These are phyloP conservation scores for Manihot esculenta DNA, from an alignment of 441 rosid genomes.

Conservation along the genomic window DNA sequence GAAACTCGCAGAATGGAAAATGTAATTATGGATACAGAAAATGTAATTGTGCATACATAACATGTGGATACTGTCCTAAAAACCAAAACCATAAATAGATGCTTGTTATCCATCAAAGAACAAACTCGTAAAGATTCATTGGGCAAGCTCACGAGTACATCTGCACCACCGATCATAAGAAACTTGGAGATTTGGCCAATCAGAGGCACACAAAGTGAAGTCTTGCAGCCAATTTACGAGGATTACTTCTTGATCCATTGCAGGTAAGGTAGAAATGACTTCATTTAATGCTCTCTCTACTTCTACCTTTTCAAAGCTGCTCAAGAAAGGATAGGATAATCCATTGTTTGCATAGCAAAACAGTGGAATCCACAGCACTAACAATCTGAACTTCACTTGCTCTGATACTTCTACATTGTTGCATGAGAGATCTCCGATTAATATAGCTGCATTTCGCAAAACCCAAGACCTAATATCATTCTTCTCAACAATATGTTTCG, in stretches of 20 bases:
- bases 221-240: slow-evolving; percentile 76
- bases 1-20: too few relatives aligned
- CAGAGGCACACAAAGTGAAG: slow-evolving; percentile 53
- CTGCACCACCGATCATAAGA: slow-evolving; percentile 78
- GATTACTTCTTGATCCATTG: slow-evolving; percentile 61
- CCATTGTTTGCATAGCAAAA: slow-evolving; percentile 66
- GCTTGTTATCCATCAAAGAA: too few relatives aligned
- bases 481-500: too few relatives aligned
- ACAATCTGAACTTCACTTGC: slow-evolving; percentile 63
- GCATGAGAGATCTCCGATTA: slow-evolving; percentile 48
- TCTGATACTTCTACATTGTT: slow-evolving; percentile 34
- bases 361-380: slow-evolving; percentile 60
- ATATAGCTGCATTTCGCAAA: slow-evolving; percentile 36
- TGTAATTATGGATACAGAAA: too few relatives aligned
- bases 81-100: too few relatives aligned
- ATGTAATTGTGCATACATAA: too few relatives aligned
- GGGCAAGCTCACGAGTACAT: slow-evolving; percentile 45
- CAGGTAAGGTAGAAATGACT: slow-evolving; percentile 49
- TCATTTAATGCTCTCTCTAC: slow-evolving; percentile 66
- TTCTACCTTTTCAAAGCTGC: slow-evolving; percentile 57
- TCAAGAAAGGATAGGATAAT: slow-evolving; percentile 49
- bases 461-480: too few relatives aligned
- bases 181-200: slow-evolving; percentile 73
- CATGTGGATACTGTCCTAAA: too few relatives aligned
- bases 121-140: neutral